phyloP scores from a whole-genome alignment of 352 stramenopile genomes.

The Phytophthora meadii region DNA sequence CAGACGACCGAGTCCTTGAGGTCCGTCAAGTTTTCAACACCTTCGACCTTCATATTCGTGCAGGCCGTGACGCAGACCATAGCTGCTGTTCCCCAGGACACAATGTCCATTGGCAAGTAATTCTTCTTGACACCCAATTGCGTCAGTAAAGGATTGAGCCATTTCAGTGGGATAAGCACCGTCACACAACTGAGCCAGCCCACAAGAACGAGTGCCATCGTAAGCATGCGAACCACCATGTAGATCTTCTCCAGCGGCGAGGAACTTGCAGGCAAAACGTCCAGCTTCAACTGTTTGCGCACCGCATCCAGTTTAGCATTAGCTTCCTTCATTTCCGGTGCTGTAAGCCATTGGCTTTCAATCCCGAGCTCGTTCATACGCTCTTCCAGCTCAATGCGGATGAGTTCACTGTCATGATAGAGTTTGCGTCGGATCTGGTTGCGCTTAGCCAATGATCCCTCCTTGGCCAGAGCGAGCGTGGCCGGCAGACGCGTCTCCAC shows the following conservation, averaged over 20 bases:
- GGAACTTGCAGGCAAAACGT: constrained; percentile 51
- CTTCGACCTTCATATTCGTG: constrained; percentile 58
- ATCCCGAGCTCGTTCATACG: constrained; percentile 73
- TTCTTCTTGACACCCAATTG: constrained; percentile 76
- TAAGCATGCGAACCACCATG: constrained; percentile 72
- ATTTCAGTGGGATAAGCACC: constrained; percentile 73
- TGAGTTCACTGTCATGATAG: constrained; percentile 74
- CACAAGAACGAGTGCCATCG: constrained; percentile 73
- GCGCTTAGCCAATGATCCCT: constrained; percentile 65
- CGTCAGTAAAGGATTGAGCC: constrained; percentile 54
- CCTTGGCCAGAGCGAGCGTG: constrained; percentile 46
- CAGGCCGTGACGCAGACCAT: constrained; percentile 66
- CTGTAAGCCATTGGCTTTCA: constrained; percentile 60
- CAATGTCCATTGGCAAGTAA: constrained; percentile 79
- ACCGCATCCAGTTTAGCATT: constrained; percentile 68
- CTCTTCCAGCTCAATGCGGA: constrained; percentile 84
- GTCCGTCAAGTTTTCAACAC: constrained; percentile 53
- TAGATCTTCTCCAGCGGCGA: constrained; percentile 65
- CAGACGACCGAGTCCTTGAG: constrained; percentile 77
- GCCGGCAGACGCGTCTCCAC: constrained; percentile 56
- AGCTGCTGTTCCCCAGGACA: constrained; percentile 59
- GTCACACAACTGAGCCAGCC: constrained; percentile 78
- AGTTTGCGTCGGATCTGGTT: constrained; percentile 77
- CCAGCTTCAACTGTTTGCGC: constrained; percentile 68
- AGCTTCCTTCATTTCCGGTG: constrained; percentile 53